These are phyloP conservation scores for Trichaptum fuscoviolaceum DNA, from an alignment of 768 basidiomycete species.

Conservation along the genomic window DNA sequence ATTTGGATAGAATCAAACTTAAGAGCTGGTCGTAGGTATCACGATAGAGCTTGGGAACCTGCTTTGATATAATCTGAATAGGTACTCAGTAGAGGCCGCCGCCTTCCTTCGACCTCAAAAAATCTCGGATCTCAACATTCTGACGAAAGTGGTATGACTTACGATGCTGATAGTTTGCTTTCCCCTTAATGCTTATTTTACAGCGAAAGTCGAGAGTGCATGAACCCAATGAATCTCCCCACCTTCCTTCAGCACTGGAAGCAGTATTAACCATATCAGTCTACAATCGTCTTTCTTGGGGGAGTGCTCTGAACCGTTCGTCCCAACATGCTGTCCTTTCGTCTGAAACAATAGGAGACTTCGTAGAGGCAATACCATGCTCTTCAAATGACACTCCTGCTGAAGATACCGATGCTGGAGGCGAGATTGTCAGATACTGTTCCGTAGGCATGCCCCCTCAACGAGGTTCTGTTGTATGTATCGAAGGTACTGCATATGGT, in stretches of 20 bases:
- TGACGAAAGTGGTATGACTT: conserved; percentile 35
- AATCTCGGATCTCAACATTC: conserved; percentile 61
- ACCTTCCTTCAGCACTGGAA: conserved; percentile 18
- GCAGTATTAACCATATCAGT: conserved; percentile 57
- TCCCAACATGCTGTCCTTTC: conserved; percentile 68
- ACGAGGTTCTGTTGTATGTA: conserved; percentile 47
- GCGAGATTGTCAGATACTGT: conserved; percentile 29
- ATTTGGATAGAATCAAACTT: conserved; percentile 47
- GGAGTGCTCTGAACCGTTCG: conserved; percentile 50
- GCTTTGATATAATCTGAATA: conserved; percentile 21
- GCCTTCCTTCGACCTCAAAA: conserved; percentile 60
- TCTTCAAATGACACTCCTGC: conserved; percentile 46
- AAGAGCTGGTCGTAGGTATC: conserved; percentile 56
- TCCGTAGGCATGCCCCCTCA: conserved; percentile 12
- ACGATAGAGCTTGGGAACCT: background rate
- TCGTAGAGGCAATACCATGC: conserved; percentile 58
- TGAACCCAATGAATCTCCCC: background rate
- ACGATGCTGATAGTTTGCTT: conserved; percentile 9
- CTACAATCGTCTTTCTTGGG: conserved; percentile 57
- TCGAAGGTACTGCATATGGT: conserved; percentile 58
- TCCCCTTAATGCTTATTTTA: conserved; percentile 1
- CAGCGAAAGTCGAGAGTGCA: background rate
- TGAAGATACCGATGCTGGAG: conserved; percentile 32
- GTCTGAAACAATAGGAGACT: conserved; percentile 66
- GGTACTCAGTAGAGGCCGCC: conserved; percentile 47